These are phyloP conservation scores for Pestalotiopsis sp. DNA, from an alignment of 2,329 filamentous ascomycete species.

Conservation along the genomic window DNA sequence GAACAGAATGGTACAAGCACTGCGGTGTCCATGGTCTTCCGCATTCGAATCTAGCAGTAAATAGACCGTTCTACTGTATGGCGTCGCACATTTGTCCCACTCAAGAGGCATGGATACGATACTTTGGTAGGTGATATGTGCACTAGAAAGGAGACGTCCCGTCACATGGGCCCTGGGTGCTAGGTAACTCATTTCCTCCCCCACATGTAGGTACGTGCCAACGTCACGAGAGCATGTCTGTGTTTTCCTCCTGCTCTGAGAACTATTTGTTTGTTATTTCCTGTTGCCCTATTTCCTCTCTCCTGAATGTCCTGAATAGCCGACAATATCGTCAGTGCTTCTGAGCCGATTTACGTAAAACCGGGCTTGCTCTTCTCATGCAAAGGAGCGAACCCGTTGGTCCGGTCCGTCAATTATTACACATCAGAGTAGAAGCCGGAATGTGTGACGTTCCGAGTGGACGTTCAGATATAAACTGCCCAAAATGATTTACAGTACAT, in stretches of 20 bases:
- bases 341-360: slow-evolving; percentile 7
- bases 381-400: not conserved
- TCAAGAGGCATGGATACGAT: not conserved
- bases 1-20: not conserved
- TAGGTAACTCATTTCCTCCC: not conserved
- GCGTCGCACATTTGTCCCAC: not conserved
- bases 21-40: not conserved
- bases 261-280: not conserved
- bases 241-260: not conserved
- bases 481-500: not conserved
- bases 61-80: not conserved
- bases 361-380: not conserved
- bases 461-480: no score
- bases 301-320: no score
- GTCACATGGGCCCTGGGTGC: not conserved
- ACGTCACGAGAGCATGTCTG: not conserved
- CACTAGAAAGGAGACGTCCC: not conserved
- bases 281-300: not conserved
- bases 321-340: no score
- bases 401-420: not conserved
- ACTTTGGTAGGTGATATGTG: not conserved
- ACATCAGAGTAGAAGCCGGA: not conserved
- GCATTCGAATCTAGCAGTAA: not conserved
- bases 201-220: not conserved
- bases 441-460: no score